Base-by-base conservation (phyloP, 441 rosid species). In the Euphorbia celastroides region DNA sequence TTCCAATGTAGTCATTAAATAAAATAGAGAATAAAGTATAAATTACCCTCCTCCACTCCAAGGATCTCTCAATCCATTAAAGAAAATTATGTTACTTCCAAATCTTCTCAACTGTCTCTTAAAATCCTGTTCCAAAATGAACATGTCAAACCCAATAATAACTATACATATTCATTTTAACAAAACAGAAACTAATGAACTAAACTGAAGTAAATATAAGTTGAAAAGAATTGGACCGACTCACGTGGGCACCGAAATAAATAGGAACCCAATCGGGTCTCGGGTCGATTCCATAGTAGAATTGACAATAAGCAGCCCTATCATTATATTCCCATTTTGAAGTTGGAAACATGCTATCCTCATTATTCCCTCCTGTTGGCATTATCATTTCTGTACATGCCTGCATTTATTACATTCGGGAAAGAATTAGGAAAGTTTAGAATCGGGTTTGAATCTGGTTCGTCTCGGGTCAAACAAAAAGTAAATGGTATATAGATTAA, bases 21-120 rank as follows among this genome's bases (percentile, higher is more conserved):
- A 6, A 44, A 19, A 57, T 0, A 9, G 59, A 41, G 46, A 51
- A 8, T 17, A 12, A 7, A 14, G n/a, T n/a, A n/a, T n/a, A 30
- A 61, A 50, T 36, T 69, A 84, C 86, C 89, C 90, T 71, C 90
- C 93, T 50, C 84, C 89, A 51, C 90, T 88, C 93, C 90, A 84
- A 55, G 93, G 93, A 65, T 85, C 90, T 76, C 88, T 78, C 65
- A 85, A 66, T 31, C 90, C 93, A 76, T 88, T 85, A 62, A 81
- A 85, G 85, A 88, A 80, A 71, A 85, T 84, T 14, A 88, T 83
- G 60, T 83, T 88, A 76, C 88, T 84, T 6, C 77, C 89, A 61
- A 73, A 80, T 65, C 86, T 83, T 64, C 59, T 83, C 78, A 87
- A 75, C 2, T 75, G 76, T 61, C 75, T 60, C 73, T 70, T 57